Conservation (phyloP, 2,329 filamentous ascomycete species). For the Beauveria caledonica region DNA sequence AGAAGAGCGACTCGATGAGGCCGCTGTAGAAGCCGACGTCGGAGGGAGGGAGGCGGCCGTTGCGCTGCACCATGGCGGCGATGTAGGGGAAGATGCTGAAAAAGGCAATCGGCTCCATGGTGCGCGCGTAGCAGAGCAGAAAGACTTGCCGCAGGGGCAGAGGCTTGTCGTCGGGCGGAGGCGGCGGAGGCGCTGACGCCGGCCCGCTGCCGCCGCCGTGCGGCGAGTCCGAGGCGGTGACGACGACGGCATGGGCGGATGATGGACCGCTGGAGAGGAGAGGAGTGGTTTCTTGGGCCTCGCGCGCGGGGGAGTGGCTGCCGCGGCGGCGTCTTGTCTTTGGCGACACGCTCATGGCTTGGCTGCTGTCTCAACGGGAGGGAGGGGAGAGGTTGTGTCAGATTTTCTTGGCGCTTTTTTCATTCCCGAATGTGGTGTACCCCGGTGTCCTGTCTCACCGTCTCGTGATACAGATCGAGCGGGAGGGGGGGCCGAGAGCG, state of each 20-base stretch:
- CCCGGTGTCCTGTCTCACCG: too few relatives aligned
- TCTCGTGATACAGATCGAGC: too few relatives aligned
- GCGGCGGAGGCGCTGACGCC: not conserved
- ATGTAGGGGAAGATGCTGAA: constrained; percentile 78
- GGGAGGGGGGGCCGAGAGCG: too few relatives aligned
- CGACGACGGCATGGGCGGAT: not conserved
- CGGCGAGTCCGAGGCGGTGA: not conserved
- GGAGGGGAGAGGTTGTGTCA: too few relatives aligned
- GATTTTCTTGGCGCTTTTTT: not conserved
- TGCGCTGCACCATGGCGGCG: constrained; percentile 65
- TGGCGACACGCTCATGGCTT: not conserved
- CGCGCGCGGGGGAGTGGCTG: not conserved
- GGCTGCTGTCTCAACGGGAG: too few relatives aligned
- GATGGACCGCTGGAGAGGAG: not conserved
- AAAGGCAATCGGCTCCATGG: constrained; percentile 73
- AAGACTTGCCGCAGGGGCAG: constrained; percentile 58
- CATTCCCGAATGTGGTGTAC: too few relatives aligned
- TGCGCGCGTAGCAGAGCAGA: constrained; percentile 62
- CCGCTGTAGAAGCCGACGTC: constrained; percentile 76
- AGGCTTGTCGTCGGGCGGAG: constrained; percentile 30
- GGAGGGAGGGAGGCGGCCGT: constrained; percentile 50
- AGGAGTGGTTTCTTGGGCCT: constrained; percentile 1
- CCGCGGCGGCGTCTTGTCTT: not conserved
- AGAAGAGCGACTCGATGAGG: constrained; percentile 67
- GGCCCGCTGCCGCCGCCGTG: not conserved